Base-by-base conservation (phyloP, 176 grass and related monocot species). In the Oryza brachyantha region DNA sequence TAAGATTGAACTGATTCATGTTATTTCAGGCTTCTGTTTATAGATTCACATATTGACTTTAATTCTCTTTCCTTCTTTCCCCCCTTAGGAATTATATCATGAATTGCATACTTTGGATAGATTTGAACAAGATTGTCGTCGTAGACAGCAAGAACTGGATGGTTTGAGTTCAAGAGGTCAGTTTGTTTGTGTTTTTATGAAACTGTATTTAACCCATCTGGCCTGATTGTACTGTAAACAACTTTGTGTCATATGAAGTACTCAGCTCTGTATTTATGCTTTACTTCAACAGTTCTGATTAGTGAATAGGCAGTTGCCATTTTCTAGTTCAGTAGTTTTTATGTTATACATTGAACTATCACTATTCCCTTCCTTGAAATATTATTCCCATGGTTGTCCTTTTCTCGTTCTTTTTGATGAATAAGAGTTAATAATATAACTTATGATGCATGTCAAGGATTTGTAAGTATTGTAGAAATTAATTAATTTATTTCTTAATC, bases 21-120 rank as follows among this genome's bases (percentile, higher is more conserved):
- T 63, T 81, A 72, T 81, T 81, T 48, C 29, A 7, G 17, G 34
- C 63, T 60, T 76, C 59, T 76, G 42, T 26, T 65, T 77, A 28
- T 64, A 27, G 10, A 75, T 34, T 70, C 77, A 72, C 12, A 64
- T 75, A 70, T 35, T 83, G 35, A 69, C 54, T 60, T 62, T 1
- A 36, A 17, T 84, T 84, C 36, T 52, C 10, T 75, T 75, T 32
- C 54, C 64, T 25, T 60, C 8, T 81, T 40, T 77, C n/a, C 2
- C 2, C 8, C 26, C 41, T 74, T 84, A 99, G 96, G 96, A 99
- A 86, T 58, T 99, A 78, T 99, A 99, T 61, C 96, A 96, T 82
- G 96, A 99, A 86, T 86, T 96, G 25, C 92, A 93, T 89, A 72
- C 92, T 68, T 83, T 96, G 85, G 96, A 93, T 99, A 99, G 90